Conservation (phyloP, 805 yeast species). For the Priceomyces melissophilus region DNA sequence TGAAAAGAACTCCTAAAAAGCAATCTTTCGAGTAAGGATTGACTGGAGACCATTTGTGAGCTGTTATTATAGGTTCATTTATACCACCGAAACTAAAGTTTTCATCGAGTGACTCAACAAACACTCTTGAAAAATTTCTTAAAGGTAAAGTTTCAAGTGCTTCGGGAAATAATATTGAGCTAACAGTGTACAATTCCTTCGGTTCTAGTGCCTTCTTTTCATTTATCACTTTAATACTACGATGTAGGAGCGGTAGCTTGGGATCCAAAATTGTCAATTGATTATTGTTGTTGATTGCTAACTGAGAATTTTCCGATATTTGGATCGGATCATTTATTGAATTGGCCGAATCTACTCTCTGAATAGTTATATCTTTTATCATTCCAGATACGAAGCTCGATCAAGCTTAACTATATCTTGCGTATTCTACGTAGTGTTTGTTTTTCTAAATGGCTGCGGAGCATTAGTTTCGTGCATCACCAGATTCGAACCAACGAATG, state of each 20-base stretch:
- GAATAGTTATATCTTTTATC: slow-evolving; percentile 12
- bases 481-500: not conserved
- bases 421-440: not conserved
- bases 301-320: slow-evolving; percentile 33
- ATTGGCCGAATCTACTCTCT: slow-evolving; percentile 12
- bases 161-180: slow-evolving; percentile 25
- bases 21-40: slow-evolving; percentile 22
- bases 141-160: slow-evolving; percentile 24
- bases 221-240: slow-evolving; percentile 17
- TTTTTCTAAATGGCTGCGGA: slow-evolving; percentile 2
- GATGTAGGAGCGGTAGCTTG: slow-evolving; percentile 30
- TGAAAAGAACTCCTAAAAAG: slow-evolving; percentile 31
- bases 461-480: not conserved
- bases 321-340: slow-evolving; percentile 25
- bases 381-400: slow-evolving; percentile 1
- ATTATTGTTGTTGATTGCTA: slow-evolving; percentile 32
- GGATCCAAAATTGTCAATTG: slow-evolving; percentile 37
- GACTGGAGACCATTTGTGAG: slow-evolving; percentile 33
- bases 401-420: not conserved
- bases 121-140: slow-evolving; percentile 24
- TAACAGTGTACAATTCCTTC: slow-evolving; percentile 22
- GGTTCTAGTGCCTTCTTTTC: slow-evolving; percentile 18
- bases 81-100: slow-evolving; percentile 29
- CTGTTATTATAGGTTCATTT: slow-evolving; percentile 29
- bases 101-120: slow-evolving; percentile 23